Percentiles rank a stretch among this genome's conserved stretches.
phyloP scores from a whole-genome alignment of 2,329 filamentous ascomycete genomes.

The Incumbomyces delicatus region DNA sequence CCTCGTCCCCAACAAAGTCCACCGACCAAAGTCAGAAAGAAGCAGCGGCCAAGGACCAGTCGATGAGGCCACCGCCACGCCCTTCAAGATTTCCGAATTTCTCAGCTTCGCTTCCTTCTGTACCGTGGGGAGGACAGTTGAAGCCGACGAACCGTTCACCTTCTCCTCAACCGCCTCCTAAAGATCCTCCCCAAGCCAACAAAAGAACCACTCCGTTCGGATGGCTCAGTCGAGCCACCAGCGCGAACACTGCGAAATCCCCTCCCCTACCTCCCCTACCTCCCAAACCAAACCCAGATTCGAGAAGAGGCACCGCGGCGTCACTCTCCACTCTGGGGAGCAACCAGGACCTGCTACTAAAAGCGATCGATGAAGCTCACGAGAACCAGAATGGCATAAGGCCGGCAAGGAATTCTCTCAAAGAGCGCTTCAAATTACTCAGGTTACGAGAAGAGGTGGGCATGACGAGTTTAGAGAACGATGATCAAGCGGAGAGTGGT shows the following conservation, averaged over 20 bases:
- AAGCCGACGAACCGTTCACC: conserved; percentile 19
- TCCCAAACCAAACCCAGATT: conserved; percentile 45
- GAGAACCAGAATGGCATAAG: conserved; percentile 40
- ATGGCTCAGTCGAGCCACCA: conserved; percentile 17
- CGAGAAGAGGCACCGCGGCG: conserved; percentile 65
- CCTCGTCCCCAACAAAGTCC: conserved; percentile 27
- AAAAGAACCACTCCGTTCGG: conserved; percentile 84
- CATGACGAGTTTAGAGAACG: conserved; percentile 45
- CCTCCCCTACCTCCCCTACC: conserved; percentile 42
- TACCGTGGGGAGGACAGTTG: conserved; percentile 53
- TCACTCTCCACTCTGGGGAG: conserved; percentile 66
- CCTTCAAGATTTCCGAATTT: conserved; percentile 58
- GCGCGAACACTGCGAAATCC: conserved; percentile 60
- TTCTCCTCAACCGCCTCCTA: conserved; percentile 24
- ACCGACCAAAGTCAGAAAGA: conserved; percentile 22
- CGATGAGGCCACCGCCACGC: conserved; percentile 41
- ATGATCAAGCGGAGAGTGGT: conserved; percentile 29
- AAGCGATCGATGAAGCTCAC: conserved; percentile 58
- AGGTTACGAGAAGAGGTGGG: conserved; percentile 64
- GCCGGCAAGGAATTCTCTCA: conserved; percentile 54
- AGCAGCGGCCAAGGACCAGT: conserved; percentile 25
- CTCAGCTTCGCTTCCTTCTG: conserved; percentile 59
- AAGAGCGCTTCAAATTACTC: conserved; percentile 69
- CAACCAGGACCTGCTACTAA: conserved; percentile 69
- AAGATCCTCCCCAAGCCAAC: conserved; percentile 36